A percentile compares a stretch with the other conserved stretches of the same genome.
phyloP scores from a whole-genome alignment of 225 moss, liverwort and hornwort species.

The Antitrichia curtipendula region DNA sequence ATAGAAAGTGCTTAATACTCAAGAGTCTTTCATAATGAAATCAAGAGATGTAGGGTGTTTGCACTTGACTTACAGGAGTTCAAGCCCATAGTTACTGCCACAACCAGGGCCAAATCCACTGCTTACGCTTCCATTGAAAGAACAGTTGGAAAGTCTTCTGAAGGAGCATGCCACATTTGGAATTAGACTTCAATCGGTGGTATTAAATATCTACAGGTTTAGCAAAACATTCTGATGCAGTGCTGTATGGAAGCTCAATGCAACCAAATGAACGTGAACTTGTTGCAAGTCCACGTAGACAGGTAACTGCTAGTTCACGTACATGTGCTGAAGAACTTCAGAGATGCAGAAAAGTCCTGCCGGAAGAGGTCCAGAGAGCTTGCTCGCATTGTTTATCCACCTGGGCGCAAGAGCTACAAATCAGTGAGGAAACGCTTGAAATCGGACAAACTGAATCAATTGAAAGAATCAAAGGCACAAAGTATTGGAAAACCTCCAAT shows the following conservation, averaged over 20 bases:
- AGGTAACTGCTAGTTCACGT: too few relatives aligned
- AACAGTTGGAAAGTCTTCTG: not conserved
- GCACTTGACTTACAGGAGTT: not conserved
- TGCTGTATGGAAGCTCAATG: rapidly evolving
- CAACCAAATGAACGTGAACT: not conserved
- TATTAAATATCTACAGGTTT: too few relatives aligned
- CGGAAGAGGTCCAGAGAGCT: not conserved
- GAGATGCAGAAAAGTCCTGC: not conserved
- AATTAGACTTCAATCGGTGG: not conserved
- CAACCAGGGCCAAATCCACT: too few relatives aligned
- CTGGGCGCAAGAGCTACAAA: not conserved
- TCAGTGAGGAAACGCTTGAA: not conserved
- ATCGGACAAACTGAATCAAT: too few relatives aligned
- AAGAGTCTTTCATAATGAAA: not conserved
- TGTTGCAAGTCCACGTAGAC: too few relatives aligned
- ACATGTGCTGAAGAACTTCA: not conserved
- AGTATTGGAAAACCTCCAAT: too few relatives aligned
- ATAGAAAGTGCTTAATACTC: not conserved
- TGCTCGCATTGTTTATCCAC: rapidly evolving
- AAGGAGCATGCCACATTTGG: not conserved
- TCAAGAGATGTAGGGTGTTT: not conserved
- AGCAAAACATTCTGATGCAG: too few relatives aligned
- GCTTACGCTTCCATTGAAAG: not conserved
- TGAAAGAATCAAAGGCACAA: not conserved
- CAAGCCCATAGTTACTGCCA: rapidly evolving